phyloP scores from a whole-genome alignment of 805 yeast genomes.

The Candida xyloterini region DNA sequence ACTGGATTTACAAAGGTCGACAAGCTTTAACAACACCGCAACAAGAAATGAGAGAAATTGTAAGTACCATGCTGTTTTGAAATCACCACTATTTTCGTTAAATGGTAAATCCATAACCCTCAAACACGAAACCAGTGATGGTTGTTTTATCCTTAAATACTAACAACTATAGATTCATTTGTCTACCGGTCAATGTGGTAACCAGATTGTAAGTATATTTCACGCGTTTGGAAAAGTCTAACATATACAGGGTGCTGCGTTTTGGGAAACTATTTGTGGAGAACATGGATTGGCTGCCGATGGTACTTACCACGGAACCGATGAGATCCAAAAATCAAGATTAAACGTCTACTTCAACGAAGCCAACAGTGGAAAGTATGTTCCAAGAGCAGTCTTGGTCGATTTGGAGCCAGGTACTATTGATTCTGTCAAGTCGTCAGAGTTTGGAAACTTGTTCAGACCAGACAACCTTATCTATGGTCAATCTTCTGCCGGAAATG shows the following conservation, averaged over 20 bases:
- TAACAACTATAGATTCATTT: slow-evolving; percentile 69
- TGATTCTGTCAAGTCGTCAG: slow-evolving; percentile 75
- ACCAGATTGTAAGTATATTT: slow-evolving; percentile 70
- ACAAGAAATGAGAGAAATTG: slow-evolving; percentile 32
- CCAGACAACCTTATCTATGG: slow-evolving; percentile 91
- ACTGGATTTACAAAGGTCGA: slow-evolving; percentile 2
- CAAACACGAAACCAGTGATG: slow-evolving; percentile 2
- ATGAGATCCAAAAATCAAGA: slow-evolving; percentile 47
- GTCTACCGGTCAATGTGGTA: slow-evolving; percentile 98
- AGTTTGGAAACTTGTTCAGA: slow-evolving; percentile 83
- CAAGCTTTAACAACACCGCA: slow-evolving; percentile 6
- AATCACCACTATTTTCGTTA: slow-evolving; percentile 1
- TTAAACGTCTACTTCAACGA: slow-evolving; percentile 86
- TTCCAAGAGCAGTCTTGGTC: slow-evolving; percentile 88
- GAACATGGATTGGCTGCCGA: slow-evolving; percentile 78
- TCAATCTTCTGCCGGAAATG: slow-evolving; percentile 91
- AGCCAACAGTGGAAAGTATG: slow-evolving; percentile 83
- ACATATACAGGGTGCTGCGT: slow-evolving; percentile 70
- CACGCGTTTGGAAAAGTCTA: slow-evolving; percentile 9
- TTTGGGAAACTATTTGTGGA: slow-evolving; percentile 89
- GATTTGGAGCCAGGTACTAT: slow-evolving; percentile 95
- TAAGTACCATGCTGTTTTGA: slow-evolving; percentile 16
- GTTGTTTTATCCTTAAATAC: slow-evolving; percentile 5
- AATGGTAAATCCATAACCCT: not conserved
- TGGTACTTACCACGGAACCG: slow-evolving; percentile 66